Percentiles rank a stretch among this genome's conserved stretches.
phyloP scores from a whole-genome alignment of 805 yeast genomes.

The Ogataea thermomethanolica region DNA sequence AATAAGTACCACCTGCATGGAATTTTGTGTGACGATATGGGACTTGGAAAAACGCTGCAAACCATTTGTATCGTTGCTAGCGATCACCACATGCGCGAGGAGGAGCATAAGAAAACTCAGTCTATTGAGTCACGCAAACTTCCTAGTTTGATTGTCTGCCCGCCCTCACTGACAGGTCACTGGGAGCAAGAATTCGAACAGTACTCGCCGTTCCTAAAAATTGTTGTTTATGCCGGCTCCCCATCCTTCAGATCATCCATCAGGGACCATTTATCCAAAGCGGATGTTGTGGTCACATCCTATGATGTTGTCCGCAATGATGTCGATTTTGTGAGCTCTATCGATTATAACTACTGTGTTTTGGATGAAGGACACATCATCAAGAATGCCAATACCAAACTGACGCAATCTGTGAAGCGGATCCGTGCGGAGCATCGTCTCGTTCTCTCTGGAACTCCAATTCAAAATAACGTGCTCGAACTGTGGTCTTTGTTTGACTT shows the following conservation, averaged over 20 bases:
- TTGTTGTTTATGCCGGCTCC: slow-evolving; percentile 89
- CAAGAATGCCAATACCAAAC: slow-evolving; percentile 83
- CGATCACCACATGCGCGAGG: slow-evolving; percentile 83
- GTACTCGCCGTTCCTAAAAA: slow-evolving; percentile 82
- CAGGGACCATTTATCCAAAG: slow-evolving; percentile 46
- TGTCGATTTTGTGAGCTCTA: slow-evolving; percentile 53
- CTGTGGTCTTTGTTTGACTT: slow-evolving; percentile 97
- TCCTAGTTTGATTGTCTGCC: slow-evolving; percentile 88
- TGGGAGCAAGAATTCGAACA: slow-evolving; percentile 95
- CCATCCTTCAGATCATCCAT: slow-evolving; percentile 66
- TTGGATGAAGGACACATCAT: slow-evolving; percentile 97
- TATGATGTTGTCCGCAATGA: slow-evolving; percentile 97
- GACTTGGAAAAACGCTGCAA: slow-evolving; percentile 94
- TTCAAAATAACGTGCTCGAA: slow-evolving; percentile 94
- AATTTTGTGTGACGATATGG: slow-evolving; percentile 98
- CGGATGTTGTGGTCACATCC: slow-evolving; percentile 90
- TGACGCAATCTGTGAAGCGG: slow-evolving; percentile 82
- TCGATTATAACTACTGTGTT: slow-evolving; percentile 88
- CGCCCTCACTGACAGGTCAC: slow-evolving; percentile 97
- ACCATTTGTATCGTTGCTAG: slow-evolving; percentile 96
- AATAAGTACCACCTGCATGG: slow-evolving; percentile 96
- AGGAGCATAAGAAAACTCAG: slow-evolving; percentile 57
- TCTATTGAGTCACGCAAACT: slow-evolving; percentile 66
- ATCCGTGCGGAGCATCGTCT: slow-evolving; percentile 85
- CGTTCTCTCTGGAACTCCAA: slow-evolving; percentile 94